Evolutionary conservation across 148 eudicot genomes (phyloP).

Genomic region (Camellia japonica): DNA sequence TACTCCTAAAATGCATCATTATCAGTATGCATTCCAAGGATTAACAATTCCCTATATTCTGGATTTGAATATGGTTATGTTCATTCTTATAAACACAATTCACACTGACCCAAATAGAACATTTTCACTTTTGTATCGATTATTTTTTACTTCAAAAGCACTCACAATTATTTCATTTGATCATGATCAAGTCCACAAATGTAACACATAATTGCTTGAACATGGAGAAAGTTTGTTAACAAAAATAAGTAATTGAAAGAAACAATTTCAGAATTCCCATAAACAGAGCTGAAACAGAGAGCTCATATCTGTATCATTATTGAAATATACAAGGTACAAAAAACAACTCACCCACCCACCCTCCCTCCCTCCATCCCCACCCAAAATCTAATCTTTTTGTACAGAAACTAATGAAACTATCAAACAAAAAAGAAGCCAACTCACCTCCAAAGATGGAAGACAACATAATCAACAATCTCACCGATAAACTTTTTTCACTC

Average conservation of each 20-base stretch:
- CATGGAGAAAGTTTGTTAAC: background rate
- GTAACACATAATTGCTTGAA: background rate
- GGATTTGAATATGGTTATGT: background rate
- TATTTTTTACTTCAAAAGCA: background rate
- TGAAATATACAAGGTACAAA: constrained; percentile 28
- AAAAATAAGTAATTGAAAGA: background rate
- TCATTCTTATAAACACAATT: background rate
- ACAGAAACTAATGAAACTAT: constrained; percentile 33
- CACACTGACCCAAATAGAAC: background rate
- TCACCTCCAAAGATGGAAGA: constrained; percentile 25
- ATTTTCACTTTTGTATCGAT: background rate
- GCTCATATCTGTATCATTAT: constrained; percentile 17
- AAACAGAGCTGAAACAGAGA: constrained; percentile 17
- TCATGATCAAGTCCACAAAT: background rate
- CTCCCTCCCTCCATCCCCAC: background rate
- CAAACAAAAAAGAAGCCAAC: constrained; percentile 23
- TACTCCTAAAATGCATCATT: background rate
- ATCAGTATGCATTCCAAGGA: background rate
- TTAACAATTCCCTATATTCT: background rate
- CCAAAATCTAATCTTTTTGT: constrained; percentile 28
- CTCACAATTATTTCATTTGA: background rate
- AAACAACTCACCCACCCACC: constrained; percentile 7
- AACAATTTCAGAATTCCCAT: background rate
- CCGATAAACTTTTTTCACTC: background rate
- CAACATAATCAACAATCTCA: constrained; percentile 8